Evolutionary conservation across 2,329 filamentous ascomycete species (phyloP), one percentile per base, ranked within the genome.

Genomic region (Sporothrix variecibatus): DNA sequence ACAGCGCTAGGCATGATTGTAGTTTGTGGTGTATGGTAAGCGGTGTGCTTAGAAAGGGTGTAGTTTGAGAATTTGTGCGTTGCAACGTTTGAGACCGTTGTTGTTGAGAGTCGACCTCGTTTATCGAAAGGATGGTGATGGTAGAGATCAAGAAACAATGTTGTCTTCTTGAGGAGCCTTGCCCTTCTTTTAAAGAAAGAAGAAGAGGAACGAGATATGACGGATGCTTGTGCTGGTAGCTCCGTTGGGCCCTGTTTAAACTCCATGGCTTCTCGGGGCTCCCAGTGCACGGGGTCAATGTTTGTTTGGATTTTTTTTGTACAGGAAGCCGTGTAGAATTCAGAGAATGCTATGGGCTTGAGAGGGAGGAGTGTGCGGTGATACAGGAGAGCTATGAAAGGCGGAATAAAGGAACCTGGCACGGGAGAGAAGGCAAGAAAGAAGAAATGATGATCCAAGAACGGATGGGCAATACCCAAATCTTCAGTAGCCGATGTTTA

Each of bases 1-100:
- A 73, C 43, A 28, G 58, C 71, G 38, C 74, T 75, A 6, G 74
- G 74, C 74, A 75, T 75, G 28, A 20, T 28, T 58, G 53, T 15
- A 56, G 53, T 28, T n/a, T 38, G 23, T 38, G 62, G 31, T 40
- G 49, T 2, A 23, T 43, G 38, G 12, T 9, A n/a, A 3, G 62
- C 28, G 23, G 6, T 12, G 40, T 67, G 12, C n/a, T 46, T 67
- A 4, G 26, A 43, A 28, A 17, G n/a, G 12, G 8, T 15, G 23
- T 46, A 7, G 23, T 46, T 20, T 28, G 40, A 67, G 3, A 46
- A 67, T 15, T 23, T 28, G 46, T 46, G 38, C 40, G 38, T 1
- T 46, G 23, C 12, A 46, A 43, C 62, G 62, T 12, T 46, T n/a
- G 43, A n/a, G 38, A 28, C 23, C 2, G 38, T 28, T 15, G n/a